Evolutionary conservation across 129 eudicot species (phyloP), one percentile per base, ranked within the genome.

Genomic region (Cynara cardunculus): DNA sequence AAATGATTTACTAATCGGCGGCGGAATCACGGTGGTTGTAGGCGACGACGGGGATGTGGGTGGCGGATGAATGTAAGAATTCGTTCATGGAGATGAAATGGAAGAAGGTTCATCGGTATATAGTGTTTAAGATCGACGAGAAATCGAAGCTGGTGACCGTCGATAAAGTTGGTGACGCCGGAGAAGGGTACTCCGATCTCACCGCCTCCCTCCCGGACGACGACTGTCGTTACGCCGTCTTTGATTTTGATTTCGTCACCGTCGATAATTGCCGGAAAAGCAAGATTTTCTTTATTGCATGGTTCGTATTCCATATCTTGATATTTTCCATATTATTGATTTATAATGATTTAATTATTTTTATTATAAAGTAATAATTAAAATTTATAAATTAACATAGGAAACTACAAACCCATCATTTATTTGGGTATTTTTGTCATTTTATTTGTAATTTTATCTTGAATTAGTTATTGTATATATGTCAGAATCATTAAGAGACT

Each of bases 231-330:
- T 92, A 92, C 35, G 97, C 94, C 26, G 97, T 92, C 73, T 90
- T 88, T 46, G 97, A 92, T 66, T 92, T 92, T 30, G 97, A 92
- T 79, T 92, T 90, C 53, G 94, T 90, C 56, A 89, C 98, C 61
- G 91, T 89, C n/a, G 98, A 93, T 22, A 89, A 90, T 39, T 93
- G 98, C 83, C 92, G 91, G 64, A 93, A 87, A 78, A 88, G 96
- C 97, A 92, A 90, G 96, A 92, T 92, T 87, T 92, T 92, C 87
- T 92, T 92, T 83, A 93, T 93, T 81, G 98, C 98, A 72, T 90
- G 98, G 97, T 92, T 59, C 66, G 92, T 85, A 22, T 56, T 37
- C 31, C 68, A 2, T 78, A 24, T 56, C 28, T 25, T 32, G 7
- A 22, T n/a, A 34, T 41, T 5, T 24, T 49, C 56, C 14, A 0